Conservation (phyloP, 441 rosid species). For the Gossypium aridum region DNA sequence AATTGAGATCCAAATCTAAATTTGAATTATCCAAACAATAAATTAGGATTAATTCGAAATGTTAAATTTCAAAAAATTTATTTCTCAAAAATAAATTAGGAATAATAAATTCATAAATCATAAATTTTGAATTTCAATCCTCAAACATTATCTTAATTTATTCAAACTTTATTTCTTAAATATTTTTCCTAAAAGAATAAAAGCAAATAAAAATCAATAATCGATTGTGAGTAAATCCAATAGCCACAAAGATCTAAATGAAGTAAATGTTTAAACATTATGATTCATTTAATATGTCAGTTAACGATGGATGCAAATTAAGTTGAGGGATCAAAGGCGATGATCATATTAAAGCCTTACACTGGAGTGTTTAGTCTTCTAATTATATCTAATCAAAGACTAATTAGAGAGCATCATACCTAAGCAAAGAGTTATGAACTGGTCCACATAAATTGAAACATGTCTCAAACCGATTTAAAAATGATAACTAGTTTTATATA, state of each 20-base stretch:
- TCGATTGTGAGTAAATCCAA: too few relatives aligned
- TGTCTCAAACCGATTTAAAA: background rate
- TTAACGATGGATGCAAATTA: background rate
- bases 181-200: background rate
- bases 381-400: background rate
- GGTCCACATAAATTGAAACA: background rate
- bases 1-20: too few relatives aligned
- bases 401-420: background rate
- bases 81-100: too few relatives aligned
- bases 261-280: background rate
- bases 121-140: too few relatives aligned
- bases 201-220: background rate
- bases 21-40: too few relatives aligned
- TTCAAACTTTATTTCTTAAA: too few relatives aligned
- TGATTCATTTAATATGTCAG: background rate
- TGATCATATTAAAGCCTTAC: background rate
- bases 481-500: background rate
- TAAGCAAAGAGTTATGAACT: background rate
- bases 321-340: background rate
- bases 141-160: too few relatives aligned
- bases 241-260: background rate
- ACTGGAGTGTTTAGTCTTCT: background rate
- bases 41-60: too few relatives aligned
- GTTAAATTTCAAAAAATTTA: too few relatives aligned
- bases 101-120: too few relatives aligned